Base-by-base conservation (phyloP, 1,284 basidiomycete genomes). In the Ustilago loliicola region DNA sequence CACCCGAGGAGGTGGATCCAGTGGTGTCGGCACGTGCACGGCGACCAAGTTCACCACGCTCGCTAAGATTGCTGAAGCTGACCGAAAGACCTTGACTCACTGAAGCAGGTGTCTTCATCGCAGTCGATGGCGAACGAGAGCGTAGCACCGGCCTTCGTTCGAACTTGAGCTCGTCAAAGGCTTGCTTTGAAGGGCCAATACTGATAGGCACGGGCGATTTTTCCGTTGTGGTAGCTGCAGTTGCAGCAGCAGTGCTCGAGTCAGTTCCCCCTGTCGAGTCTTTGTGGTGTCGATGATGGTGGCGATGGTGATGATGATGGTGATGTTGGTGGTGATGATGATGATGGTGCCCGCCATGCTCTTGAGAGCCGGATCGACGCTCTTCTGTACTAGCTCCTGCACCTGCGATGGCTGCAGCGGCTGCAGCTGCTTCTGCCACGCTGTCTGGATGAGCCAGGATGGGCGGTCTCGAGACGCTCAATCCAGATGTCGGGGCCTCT, bases 131-230 rank as follows among this genome's bases (percentile, higher is more conserved):
- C 11, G 78, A 80, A 7, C 81, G 67, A 1, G 81, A 83, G n/a
- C 81, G 73, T 2, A 75, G 72, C 2, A 83, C 75, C 1, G 72
- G 80, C 30, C 81, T 63, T 51, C 81, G 74, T 56, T 83, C 80
- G 48, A 83, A 83, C 19, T 73, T 72, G 40, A 83, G 69, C 34
- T 77, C 72, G 51, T 71, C 61, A 25, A 73, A 59, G 4, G 42
- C 56, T 13, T 53, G 47, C 17, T 61, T 51, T 1, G 59, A 51
- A 2, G 53, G 21, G 5, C 21, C 34, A 36, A 17, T 32, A 9
- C 17, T 48, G 57, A 66, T 71, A 0, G 68, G 58, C 13, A 65
- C 59, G 10, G 72, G 48, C 2, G 58, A 57, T 17, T 59, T 58
- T 10, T 62, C 56, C 0, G 55, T 9, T 45, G 40, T 45, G 19